These are phyloP conservation scores for Wickerhamomyces rabaulensis DNA, from an alignment of 805 yeast genomes.

Conservation along the genomic window DNA sequence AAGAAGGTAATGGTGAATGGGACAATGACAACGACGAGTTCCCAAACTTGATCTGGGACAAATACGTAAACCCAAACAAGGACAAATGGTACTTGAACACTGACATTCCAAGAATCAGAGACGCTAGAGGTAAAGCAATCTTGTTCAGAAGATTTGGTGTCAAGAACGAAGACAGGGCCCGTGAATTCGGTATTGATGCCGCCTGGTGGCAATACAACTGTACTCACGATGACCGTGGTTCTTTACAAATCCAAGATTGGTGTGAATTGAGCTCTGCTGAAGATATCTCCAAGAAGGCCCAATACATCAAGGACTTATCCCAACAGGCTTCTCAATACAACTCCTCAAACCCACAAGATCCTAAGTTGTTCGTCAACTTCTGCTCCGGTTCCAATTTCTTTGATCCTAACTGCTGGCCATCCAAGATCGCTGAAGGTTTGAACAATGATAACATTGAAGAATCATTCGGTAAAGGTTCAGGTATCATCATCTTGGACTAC, in stretches of 20 bases:
- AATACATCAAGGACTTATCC: constrained; percentile 51
- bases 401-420: constrained; percentile 72
- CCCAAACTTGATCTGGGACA: constrained; percentile 53
- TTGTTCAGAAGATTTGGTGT: constrained; percentile 72
- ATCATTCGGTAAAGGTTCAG: constrained; percentile 50
- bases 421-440: constrained; percentile 52
- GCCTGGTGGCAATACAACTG: constrained; percentile 62
- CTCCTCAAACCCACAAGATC: constrained; percentile 33
- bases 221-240: constrained; percentile 58
- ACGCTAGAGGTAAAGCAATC: constrained; percentile 60
- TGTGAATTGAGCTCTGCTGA: constrained; percentile 52
- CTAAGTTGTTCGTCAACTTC: constrained; percentile 64
- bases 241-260: constrained; percentile 65
- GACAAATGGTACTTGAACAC: constrained; percentile 57
- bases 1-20: constrained; percentile 69
- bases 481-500: constrained; percentile 65
- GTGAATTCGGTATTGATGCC: constrained; percentile 63
- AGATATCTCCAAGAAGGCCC: constrained; percentile 53
- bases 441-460: constrained; percentile 37
- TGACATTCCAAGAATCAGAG: constrained; percentile 52
- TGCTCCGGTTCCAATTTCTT: constrained; percentile 72
- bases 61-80: constrained; percentile 43
- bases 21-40: constrained; percentile 60
- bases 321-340: constrained; percentile 47
- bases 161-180: constrained; percentile 34